Evolutionary conservation across 306 rosid species (phyloP).

Genomic region (Acacia confusa): DNA sequence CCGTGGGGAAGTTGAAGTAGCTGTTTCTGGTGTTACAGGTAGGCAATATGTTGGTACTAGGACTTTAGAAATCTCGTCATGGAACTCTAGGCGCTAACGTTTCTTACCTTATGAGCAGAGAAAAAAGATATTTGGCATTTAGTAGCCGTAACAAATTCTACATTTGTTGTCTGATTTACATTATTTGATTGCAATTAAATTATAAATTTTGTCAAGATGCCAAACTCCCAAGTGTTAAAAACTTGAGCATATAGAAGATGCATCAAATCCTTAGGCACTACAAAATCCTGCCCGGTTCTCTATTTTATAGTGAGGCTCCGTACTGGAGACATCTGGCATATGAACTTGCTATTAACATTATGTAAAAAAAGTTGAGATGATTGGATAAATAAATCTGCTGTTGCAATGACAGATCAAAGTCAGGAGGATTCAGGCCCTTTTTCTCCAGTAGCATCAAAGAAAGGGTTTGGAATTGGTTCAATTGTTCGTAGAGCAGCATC

Average conservation of each 20-base stretch:
- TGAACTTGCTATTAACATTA: conserved; percentile 18
- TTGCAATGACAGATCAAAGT: conserved; percentile 80
- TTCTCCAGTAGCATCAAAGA: conserved; percentile 81
- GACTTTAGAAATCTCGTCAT: conserved; percentile 28
- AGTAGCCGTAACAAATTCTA: neutral
- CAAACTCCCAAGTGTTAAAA: neutral
- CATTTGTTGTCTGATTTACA: conserved; percentile 12
- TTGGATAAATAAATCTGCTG: conserved; percentile 34
- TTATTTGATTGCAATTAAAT: conserved; percentile 10
- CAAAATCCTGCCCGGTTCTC: conserved; percentile 4
- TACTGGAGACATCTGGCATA: neutral
- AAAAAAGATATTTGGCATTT: neutral
- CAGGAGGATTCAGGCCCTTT: conserved; percentile 72
- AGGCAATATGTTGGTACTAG: conserved; percentile 24
- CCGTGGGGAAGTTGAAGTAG: conserved; percentile 99
- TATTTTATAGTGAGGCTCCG: conserved; percentile 31
- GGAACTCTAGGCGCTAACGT: neutral
- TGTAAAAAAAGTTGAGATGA: conserved; percentile 26
- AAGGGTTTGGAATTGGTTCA: conserved; percentile 76
- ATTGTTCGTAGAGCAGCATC: conserved; percentile 88
- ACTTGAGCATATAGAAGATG: conserved; percentile 18
- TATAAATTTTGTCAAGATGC: conserved; percentile 23
- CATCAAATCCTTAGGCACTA: conserved; percentile 11
- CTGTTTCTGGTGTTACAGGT: conserved; percentile 97
- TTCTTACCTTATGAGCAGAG: neutral